Conservation (phyloP, 23 red algal species). For the Gracilaria gracilis region DNA sequence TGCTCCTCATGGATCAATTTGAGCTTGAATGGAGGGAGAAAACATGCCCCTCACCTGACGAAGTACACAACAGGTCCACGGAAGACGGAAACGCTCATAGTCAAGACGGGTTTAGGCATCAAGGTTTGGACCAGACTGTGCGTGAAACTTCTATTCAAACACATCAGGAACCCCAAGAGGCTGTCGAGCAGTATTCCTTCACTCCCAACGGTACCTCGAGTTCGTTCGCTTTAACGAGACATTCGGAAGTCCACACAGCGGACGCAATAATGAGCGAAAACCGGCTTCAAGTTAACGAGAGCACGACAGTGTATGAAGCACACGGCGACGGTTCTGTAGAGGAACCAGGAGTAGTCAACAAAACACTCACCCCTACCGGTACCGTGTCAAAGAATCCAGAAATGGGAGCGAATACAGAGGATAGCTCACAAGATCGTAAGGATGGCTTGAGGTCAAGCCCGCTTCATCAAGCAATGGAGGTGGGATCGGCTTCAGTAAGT, state of each 20-base stretch:
- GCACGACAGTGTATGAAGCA: background rate
- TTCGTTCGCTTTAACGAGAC: background rate
- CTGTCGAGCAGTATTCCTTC: background rate
- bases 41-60: background rate
- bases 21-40: conserved; percentile 48
- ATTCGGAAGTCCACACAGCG: background rate
- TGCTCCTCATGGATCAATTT: conserved; percentile 44
- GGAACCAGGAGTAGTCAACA: background rate
- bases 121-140: too few species aligned
- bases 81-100: background rate
- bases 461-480: background rate
- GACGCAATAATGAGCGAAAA: background rate
- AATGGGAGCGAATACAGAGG: background rate
- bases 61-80: background rate
- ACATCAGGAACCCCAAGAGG: background rate
- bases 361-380: background rate
- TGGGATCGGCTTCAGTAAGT: background rate
- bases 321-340: background rate
- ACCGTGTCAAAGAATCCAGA: background rate
- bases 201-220: background rate
- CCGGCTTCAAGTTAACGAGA: background rate
- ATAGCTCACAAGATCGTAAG: background rate
- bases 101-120: background rate
- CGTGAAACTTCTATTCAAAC: background rate
- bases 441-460: background rate